Conservation (phyloP, 495 filamentous ascomycete species). For the Acidiella bohemica region DNA sequence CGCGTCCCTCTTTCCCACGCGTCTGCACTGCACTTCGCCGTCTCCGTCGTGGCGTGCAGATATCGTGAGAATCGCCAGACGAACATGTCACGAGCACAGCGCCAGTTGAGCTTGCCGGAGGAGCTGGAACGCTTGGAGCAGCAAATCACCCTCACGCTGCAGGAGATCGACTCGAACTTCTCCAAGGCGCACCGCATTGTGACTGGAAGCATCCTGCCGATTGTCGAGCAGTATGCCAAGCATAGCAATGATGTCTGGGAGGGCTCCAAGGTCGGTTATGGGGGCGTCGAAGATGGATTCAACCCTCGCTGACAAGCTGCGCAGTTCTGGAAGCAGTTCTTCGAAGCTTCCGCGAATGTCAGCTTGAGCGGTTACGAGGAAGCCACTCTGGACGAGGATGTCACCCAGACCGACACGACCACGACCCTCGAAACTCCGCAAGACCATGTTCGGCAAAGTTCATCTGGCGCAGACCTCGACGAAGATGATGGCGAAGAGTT, state of each 20-base stretch:
- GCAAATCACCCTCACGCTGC: slow-evolving; percentile 87
- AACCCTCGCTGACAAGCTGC: background rate
- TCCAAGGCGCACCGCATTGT: slow-evolving; percentile 93
- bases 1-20: no score
- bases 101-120: no score
- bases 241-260: slow-evolving; percentile 94
- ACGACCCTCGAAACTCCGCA: slow-evolving; percentile 15
- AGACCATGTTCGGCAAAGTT: slow-evolving; percentile 7
- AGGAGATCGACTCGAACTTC: slow-evolving; percentile 99
- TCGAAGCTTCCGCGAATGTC: slow-evolving; percentile 94
- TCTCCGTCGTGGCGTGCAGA: no score
- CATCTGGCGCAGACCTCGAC: slow-evolving; percentile 4
- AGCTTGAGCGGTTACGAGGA: slow-evolving; percentile 95
- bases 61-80: no score
- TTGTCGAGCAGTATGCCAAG: slow-evolving; percentile 93
- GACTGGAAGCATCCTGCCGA: slow-evolving; percentile 78
- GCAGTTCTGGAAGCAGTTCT: slow-evolving; percentile 99
- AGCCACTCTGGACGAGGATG: slow-evolving; percentile 40
- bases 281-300: no score
- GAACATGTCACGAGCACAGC: slow-evolving; percentile 42
- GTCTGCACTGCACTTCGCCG: no score
- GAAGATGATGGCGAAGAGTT: slow-evolving; percentile 20
- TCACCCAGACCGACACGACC: slow-evolving; percentile 34
- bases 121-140: slow-evolving; percentile 95
- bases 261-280: slow-evolving; percentile 91